These are phyloP conservation scores for Plantago coronopus DNA, from an alignment of 305 asterid genomes.

Conservation along the genomic window DNA sequence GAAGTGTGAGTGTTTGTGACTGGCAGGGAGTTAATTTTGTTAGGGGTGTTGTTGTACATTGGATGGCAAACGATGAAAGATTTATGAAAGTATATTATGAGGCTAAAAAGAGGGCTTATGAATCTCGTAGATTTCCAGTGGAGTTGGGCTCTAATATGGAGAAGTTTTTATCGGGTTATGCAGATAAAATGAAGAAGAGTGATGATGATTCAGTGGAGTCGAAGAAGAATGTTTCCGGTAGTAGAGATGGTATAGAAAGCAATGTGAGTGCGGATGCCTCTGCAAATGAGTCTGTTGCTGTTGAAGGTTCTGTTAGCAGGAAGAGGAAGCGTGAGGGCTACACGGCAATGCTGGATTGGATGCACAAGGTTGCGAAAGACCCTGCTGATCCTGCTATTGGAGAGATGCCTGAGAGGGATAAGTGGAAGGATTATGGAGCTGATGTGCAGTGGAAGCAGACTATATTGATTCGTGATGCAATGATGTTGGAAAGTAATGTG, in stretches of 20 bases:
- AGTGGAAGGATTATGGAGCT: slow-evolving; percentile 51
- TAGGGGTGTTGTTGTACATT: neutral
- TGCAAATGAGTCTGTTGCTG: slow-evolving; percentile 15
- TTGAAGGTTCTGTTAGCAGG: slow-evolving; percentile 19
- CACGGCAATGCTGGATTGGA: slow-evolving; percentile 43
- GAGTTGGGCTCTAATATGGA: slow-evolving; percentile 48
- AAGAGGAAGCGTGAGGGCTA: slow-evolving; percentile 48
- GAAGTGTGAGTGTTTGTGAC: neutral
- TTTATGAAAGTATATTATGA: slow-evolving; percentile 10
- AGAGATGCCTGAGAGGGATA: slow-evolving; percentile 39
- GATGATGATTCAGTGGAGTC: slow-evolving; percentile 20
- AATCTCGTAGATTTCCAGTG: slow-evolving; percentile 32
- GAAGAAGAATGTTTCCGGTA: slow-evolving; percentile 4
- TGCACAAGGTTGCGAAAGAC: slow-evolving; percentile 43
- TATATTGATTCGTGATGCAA: slow-evolving; percentile 42
- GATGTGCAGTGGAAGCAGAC: slow-evolving; percentile 56
- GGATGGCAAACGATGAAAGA: slow-evolving; percentile 16
- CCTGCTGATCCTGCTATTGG: slow-evolving; percentile 42
- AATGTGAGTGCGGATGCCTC: slow-evolving; percentile 13
- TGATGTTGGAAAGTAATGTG: slow-evolving; percentile 35
- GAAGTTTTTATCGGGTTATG: slow-evolving; percentile 33
- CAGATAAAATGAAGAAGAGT: slow-evolving; percentile 37
- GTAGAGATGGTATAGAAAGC: slow-evolving; percentile 21
- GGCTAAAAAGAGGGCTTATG: slow-evolving; percentile 12
- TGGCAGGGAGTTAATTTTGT: neutral